Evolutionary conservation across 192 early-diverging fungal genomes (phyloP).

Genomic region (Piromyces finnis): DNA sequence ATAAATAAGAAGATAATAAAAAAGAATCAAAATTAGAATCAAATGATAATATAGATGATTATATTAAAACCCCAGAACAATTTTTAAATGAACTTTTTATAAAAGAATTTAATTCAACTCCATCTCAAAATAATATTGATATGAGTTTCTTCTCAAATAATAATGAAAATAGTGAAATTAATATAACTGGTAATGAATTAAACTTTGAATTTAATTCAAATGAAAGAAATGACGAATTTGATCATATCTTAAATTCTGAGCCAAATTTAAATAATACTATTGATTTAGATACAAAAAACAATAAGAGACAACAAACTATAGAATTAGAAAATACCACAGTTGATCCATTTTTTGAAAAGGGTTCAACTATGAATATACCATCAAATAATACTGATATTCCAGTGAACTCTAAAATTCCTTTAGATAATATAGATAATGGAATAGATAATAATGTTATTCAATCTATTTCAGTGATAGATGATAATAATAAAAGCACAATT

Average conservation of each 20-base stretch:
- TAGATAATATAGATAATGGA: too few relatives aligned
- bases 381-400: too few relatives aligned
- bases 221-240: neutral
- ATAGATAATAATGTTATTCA: too few relatives aligned
- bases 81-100: neutral
- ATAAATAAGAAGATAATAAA: too few relatives aligned
- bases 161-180: neutral
- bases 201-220: too few relatives aligned
- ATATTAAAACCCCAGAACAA: neutral
- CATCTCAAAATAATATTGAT: neutral
- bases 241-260: neutral
- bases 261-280: neutral
- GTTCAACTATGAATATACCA: too few relatives aligned
- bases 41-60: neutral
- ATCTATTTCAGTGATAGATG: too few relatives aligned
- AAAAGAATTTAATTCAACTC: neutral
- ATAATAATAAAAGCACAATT: too few relatives aligned
- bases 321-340: too few relatives aligned
- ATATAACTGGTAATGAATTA: too few relatives aligned
- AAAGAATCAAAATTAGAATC: neutral
- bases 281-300: neutral
- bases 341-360: too few relatives aligned
- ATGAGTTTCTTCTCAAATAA: neutral
- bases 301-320: neutral
- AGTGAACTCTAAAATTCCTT: too few relatives aligned